Evolutionary conservation across 495 filamentous ascomycete species (phyloP).

Genomic region (Extremus antarcticus): DNA sequence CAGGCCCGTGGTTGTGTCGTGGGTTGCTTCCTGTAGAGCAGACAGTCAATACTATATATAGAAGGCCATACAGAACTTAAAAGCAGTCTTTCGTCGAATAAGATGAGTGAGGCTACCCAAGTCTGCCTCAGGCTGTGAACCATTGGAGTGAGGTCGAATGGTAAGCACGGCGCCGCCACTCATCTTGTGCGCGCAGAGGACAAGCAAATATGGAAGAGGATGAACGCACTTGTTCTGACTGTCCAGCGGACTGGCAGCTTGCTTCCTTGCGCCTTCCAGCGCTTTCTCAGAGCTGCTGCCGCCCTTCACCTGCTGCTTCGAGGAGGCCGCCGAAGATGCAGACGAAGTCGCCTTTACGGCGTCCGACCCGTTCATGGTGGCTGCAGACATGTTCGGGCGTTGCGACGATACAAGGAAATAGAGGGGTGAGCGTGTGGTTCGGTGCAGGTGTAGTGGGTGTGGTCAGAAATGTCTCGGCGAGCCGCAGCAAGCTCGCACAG

Average conservation of each 20-base stretch:
- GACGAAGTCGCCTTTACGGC: background rate
- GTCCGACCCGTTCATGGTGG: slow-evolving; percentile 2
- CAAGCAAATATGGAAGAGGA: background rate
- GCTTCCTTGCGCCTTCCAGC: slow-evolving; percentile 44
- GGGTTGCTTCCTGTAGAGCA: slow-evolving; percentile 40
- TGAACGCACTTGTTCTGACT: slow-evolving; percentile 41
- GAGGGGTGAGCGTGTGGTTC: background rate
- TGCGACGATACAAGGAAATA: background rate
- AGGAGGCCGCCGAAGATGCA: background rate
- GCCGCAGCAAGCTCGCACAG: background rate
- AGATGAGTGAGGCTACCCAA: background rate
- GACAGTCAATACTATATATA: background rate
- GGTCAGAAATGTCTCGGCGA: background rate
- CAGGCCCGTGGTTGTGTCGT: slow-evolving; percentile 28
- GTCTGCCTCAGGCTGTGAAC: background rate
- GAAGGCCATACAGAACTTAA: background rate
- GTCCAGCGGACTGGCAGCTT: slow-evolving; percentile 46
- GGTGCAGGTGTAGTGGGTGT: background rate
- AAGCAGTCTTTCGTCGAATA: background rate
- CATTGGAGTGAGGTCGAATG: background rate
- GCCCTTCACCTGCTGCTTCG: slow-evolving; percentile 1
- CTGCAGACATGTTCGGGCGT: background rate
- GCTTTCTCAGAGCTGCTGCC: slow-evolving; percentile 36
- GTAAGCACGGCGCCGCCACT: background rate
- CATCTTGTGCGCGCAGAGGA: too few species aligned